Percentiles rank a stretch among this genome's conserved stretches.
phyloP scores from a whole-genome alignment of 1,284 basidiomycete species.

The Melampsora occidentalis region DNA sequence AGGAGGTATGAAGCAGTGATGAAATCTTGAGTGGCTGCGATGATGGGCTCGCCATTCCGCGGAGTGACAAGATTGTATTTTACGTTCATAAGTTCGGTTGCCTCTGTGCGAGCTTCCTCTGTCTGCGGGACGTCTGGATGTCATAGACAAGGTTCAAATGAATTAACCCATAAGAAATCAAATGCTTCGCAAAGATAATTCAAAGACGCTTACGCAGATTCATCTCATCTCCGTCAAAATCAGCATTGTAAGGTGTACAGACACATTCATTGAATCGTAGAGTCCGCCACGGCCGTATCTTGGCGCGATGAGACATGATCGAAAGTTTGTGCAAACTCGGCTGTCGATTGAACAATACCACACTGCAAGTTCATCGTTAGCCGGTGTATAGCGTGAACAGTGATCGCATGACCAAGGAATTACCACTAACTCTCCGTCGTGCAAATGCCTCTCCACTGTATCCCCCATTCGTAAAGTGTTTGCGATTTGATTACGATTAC shows the following conservation, averaged over 20 bases:
- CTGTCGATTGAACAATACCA: conserved; percentile 97
- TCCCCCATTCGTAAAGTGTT: conserved; percentile 78
- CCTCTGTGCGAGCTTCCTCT: conserved; percentile 96
- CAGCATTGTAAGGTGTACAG: conserved; percentile 98
- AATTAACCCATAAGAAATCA: too few relatives aligned
- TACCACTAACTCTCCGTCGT: conserved; percentile 74
- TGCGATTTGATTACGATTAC: conserved; percentile 64
- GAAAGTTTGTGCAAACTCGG: conserved; percentile 97
- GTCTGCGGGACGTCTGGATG: conserved; percentile 83
- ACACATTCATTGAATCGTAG: conserved; percentile 99
- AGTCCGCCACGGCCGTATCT: conserved; percentile 94
- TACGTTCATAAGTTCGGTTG: conserved; percentile 94
- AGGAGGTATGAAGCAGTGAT: conserved; percentile 96
- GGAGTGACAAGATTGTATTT: conserved; percentile 97
- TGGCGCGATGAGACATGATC: conserved; percentile 97
- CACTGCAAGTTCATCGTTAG: conserved; percentile 50
- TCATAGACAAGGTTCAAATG: not conserved
- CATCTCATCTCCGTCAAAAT: conserved; percentile 99
- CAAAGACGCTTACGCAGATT: conserved; percentile 64
- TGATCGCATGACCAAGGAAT: not conserved
- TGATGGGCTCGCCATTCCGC: conserved; percentile 95
- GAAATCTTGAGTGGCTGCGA: conserved; percentile 97
- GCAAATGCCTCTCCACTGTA: conserved; percentile 86
- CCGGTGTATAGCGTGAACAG: conserved; percentile 12
- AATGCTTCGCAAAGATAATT: not conserved